Base-by-base conservation (phyloP, 306 rosid species). In the Quercus aquifolioides region DNA sequence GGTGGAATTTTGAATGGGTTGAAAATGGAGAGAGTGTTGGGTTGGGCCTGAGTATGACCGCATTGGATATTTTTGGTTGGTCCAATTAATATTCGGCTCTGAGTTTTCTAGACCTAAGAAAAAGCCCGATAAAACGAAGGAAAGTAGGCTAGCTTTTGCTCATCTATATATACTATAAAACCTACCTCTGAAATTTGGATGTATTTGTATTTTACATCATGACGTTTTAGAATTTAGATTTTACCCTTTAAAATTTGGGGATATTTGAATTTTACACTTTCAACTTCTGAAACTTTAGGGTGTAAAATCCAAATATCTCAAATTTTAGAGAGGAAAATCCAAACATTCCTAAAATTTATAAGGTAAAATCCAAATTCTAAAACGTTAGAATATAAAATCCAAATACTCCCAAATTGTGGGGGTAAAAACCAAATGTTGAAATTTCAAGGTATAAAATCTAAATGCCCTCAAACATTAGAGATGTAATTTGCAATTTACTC, bases 401-500 rank as follows among this genome's bases (percentile, higher is more conserved):
- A 38, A 38, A 38, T 0, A 33, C 2, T 5, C 7, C 0, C 2
- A 33, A 33, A 33, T 0, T 33, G 0, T 33, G 1, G 0, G 0
- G 0, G 38, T 33, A 33, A 33, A 33, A 33, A 0, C 38, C 8
- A 33, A 33, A 33, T 33, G 6, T 31, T 31, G 35, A 31, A 31
- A 31, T 31, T 31, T 31, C 1, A 31, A 31, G 6, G 5, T 5
- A 1, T 33, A 33, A 33, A 33, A 33, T 33, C 1, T 0, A 31
- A 4, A 31, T 31, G 5, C 10, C 3, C 3, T 38, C 43, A 38
- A 38, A 38, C 0, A 7, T 38, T 38, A 38, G 0, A 38, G 2
- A 0, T 1, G 2, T 38, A 6, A 1, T 38, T 38, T 38, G 2
- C 3, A 38, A 38, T 38, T 38, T 38, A 38, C 10, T 9, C 43